Percentiles rank a stretch among this genome's conserved stretches.
phyloP scores from a whole-genome alignment of 495 filamentous ascomycete genomes.

The Cetradonia linearis region DNA sequence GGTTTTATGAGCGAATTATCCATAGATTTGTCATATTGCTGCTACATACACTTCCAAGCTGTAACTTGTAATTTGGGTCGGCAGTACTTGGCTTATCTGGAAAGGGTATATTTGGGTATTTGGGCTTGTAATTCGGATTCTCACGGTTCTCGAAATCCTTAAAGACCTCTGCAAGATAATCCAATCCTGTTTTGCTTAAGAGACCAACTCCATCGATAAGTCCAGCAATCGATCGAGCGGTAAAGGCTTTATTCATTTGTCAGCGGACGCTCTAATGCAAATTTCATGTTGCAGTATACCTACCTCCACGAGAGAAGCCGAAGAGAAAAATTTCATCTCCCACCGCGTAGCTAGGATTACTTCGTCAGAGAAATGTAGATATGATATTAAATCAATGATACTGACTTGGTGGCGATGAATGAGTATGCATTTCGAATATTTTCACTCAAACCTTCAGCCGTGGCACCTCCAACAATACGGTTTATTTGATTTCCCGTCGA shows the following conservation, averaged over 20 bases:
- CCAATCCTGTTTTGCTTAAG: slow-evolving; percentile 33
- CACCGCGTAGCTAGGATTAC: slow-evolving; percentile 27
- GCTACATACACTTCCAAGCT: slow-evolving; percentile 16
- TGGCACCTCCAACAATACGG: slow-evolving; percentile 21
- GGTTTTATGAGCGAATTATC: neutral
- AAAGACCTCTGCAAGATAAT: slow-evolving; percentile 38
- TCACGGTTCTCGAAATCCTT: slow-evolving; percentile 37
- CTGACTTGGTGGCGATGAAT: slow-evolving; percentile 39
- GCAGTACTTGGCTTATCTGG: slow-evolving; percentile 39
- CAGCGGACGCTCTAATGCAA: neutral
- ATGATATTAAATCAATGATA: neutral
- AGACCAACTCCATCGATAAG: slow-evolving; percentile 44
- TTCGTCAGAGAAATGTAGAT: neutral
- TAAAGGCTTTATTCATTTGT: slow-evolving; percentile 30
- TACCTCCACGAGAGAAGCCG: slow-evolving; percentile 46
- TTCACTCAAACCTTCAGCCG: slow-evolving; percentile 23
- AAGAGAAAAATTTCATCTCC: slow-evolving; percentile 52
- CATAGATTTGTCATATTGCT: neutral
- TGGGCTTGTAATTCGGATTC: slow-evolving; percentile 28
- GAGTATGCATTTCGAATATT: slow-evolving; percentile 40
- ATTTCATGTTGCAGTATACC: neutral
- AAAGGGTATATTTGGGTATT: slow-evolving; percentile 48
- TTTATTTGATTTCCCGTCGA: slow-evolving; percentile 27
- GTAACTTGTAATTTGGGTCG: slow-evolving; percentile 22
- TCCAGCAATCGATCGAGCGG: slow-evolving; percentile 46